Percentiles rank a stretch among this genome's conserved stretches.
phyloP scores from a whole-genome alignment of 2,329 filamentous ascomycete species.

The Epichloe gansuensis region DNA sequence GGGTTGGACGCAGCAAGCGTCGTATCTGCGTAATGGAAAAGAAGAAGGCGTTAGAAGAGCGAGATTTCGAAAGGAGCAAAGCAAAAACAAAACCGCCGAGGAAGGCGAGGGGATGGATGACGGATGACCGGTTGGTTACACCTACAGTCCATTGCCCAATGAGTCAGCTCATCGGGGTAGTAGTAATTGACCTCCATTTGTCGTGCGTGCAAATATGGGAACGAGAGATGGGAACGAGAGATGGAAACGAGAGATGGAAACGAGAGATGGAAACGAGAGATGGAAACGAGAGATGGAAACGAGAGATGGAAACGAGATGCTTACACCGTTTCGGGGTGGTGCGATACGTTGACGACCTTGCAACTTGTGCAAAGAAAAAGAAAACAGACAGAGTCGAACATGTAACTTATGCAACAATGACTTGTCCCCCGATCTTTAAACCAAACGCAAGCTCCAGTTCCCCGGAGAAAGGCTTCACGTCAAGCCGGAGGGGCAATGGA shows the following conservation, averaged over 20 bases:
- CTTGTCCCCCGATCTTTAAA: too few species aligned
- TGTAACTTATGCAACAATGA: too few species aligned
- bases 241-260: too few species aligned
- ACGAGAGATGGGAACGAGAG: too few species aligned
- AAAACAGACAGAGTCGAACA: neutral
- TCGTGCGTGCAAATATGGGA: neutral
- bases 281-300: too few species aligned
- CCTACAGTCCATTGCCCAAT: conserved; percentile 1
- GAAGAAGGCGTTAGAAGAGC: neutral
- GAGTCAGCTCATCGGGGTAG: neutral
- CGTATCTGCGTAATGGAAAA: neutral
- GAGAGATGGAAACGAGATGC: too few species aligned
- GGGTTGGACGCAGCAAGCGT: neutral
- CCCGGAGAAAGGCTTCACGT: neutral
- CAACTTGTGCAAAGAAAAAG: too few species aligned
- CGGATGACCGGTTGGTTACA: neutral
- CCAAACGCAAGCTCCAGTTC: too few species aligned
- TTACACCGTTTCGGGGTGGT: too few species aligned
- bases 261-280: too few species aligned
- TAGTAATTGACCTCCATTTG: neutral
- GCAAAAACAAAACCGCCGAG: neutral
- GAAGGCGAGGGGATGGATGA: neutral
- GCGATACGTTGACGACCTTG: too few species aligned
- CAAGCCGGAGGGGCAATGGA: neutral
- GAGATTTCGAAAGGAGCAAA: neutral